Base-by-base conservation (phyloP, 805 yeast species). In the Metahyphopichia silvanorum region DNA sequence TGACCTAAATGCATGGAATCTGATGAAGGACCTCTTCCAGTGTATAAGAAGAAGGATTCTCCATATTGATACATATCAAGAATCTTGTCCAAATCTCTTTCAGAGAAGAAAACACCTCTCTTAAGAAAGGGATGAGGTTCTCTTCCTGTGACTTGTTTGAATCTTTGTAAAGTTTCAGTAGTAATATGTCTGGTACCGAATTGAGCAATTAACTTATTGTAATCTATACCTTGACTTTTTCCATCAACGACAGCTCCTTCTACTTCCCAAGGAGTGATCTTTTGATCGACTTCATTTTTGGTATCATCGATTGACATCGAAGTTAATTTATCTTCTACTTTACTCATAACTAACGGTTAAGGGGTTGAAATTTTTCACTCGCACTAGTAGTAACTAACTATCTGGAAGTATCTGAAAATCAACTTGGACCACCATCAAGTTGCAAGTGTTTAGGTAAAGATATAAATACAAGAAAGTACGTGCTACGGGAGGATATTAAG, bases 191-290 rank as follows among this genome's bases (percentile, higher is more conserved):
- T 77, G 22, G 98, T 88, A 48, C 98, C 98, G 50, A 93, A 93
- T 54, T 85, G 86, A 42, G 69, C 69, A 49, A 87, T 84, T 45
- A 93, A 71, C 63, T 87, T 87, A 37, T 86, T 91, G 56, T 93
- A 93, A 65, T 93, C 96, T 46, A 93, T 89, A 17, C 79, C 88
- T 57, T 84, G 89, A n/a, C 84, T 77, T 48, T 82, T 70, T 34
- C 98, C 98, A 49, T 89, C 95, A 37, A 87, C 96, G 29, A 91
- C 94, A 2, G 97, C 98, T 37, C 98, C 98, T 61, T 86, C 96
- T 19, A 93, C 98, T 57, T 93, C 98, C 98, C 98, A 93, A 30
- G 98, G 98, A 1, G 98, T 93, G 35, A 67, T 51, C 30, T 48
- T 51, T 46, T 67, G 74, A 24, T 63, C 69, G n/a, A 49, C 41